Evolutionary conservation across 306 rosid genomes (phyloP).

Genomic region (Acacia acuminata): DNA sequence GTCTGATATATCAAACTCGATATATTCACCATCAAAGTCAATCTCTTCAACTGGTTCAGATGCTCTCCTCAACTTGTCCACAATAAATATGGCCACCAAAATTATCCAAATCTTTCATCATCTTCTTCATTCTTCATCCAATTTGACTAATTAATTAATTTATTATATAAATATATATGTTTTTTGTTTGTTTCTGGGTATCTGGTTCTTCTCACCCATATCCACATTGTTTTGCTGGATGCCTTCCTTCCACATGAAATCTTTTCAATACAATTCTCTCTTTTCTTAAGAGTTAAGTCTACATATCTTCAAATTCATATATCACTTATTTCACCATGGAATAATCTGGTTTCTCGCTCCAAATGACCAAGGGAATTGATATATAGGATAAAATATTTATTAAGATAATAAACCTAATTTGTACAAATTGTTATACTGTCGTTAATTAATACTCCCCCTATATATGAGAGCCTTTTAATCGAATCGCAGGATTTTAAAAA

Average conservation of each 20-base stretch:
- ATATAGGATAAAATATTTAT: neutral
- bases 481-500: too few species aligned
- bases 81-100: neutral
- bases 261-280: neutral
- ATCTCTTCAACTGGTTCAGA: neutral
- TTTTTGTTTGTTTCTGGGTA: constrained; percentile 7
- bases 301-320: neutral
- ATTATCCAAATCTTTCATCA: neutral
- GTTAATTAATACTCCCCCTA: neutral
- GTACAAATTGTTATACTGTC: neutral
- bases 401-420: neutral
- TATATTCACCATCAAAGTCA: neutral
- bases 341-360: neutral
- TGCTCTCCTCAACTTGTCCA: constrained; percentile 7
- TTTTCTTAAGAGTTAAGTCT: constrained; percentile 12
- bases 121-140: neutral
- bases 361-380: neutral
- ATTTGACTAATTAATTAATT: neutral
- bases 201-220: constrained; percentile 4
- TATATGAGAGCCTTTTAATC: too few species aligned
- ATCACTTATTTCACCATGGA: neutral
- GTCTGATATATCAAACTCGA: neutral
- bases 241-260: neutral
- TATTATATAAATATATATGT: too few species aligned
- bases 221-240: neutral